Evolutionary conservation across 352 stramenopile species (phyloP).

Genomic region (Phytophthora lateralis): DNA sequence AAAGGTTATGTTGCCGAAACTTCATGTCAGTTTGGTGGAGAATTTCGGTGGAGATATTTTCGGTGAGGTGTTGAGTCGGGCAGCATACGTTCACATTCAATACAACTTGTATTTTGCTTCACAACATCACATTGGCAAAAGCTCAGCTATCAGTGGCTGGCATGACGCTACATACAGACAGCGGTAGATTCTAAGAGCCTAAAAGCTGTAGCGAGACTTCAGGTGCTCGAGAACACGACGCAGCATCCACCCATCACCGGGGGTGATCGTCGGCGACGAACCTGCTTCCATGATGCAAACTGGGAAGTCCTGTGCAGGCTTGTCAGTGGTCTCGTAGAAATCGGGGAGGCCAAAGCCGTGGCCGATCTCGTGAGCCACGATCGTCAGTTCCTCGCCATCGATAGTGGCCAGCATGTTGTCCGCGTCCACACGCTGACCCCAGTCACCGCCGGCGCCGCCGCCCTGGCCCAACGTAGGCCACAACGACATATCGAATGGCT

Average conservation of each 20-base stretch:
- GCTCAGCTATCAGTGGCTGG: constrained; percentile 6
- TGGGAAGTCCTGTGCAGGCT: constrained; percentile 25
- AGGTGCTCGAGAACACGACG: constrained; percentile 30
- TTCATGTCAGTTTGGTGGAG: too few species aligned
- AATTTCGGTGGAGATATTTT: too few species aligned
- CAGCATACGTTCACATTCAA: too few species aligned
- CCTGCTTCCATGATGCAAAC: constrained; percentile 36
- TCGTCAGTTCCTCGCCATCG: constrained; percentile 33
- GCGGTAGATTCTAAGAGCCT: neutral
- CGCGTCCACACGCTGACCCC: constrained; percentile 45
- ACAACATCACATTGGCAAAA: constrained; percentile 8
- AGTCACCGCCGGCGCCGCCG: constrained; percentile 35
- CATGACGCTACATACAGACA: constrained; percentile 4
- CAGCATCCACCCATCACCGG: constrained; percentile 41
- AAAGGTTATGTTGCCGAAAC: too few species aligned
- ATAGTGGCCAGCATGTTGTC: constrained; percentile 36
- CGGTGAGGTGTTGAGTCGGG: too few species aligned
- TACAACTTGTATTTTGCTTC: constrained; percentile 1
- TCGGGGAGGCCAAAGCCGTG: constrained; percentile 36
- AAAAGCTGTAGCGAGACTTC: constrained; percentile 30
- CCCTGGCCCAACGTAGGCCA: constrained; percentile 47
- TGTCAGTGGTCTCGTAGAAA: constrained; percentile 26
- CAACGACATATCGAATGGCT: constrained; percentile 51
- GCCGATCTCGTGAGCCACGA: constrained; percentile 53
- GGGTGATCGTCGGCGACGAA: constrained; percentile 26